Evolutionary conservation across 202 grass and related monocot species (phyloP).

Genomic region (Setaria viridis): DNA sequence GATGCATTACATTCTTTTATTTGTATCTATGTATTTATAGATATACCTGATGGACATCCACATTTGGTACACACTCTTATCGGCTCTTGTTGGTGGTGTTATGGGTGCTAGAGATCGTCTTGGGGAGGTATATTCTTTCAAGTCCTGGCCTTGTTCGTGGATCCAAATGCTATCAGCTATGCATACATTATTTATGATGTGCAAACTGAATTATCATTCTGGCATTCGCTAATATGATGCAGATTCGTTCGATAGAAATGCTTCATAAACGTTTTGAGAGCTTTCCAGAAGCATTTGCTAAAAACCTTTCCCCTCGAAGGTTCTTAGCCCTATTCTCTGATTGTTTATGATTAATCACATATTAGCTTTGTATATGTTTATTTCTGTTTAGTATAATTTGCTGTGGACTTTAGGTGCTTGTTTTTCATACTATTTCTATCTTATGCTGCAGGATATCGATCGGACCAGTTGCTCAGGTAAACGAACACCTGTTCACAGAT

Average conservation of each 20-base stretch:
- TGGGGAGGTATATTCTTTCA: slow-evolving; percentile 71
- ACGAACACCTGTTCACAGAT: slow-evolving; percentile 12
- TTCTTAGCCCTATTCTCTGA: slow-evolving; percentile 27
- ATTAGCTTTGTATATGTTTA: slow-evolving; percentile 7
- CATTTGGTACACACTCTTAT: slow-evolving; percentile 92
- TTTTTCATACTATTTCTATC: slow-evolving; percentile 40
- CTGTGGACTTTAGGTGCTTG: neutral
- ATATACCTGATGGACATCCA: slow-evolving; percentile 98
- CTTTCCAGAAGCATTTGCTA: slow-evolving; percentile 94
- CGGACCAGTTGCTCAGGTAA: slow-evolving; percentile 75
- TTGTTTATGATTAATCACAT: neutral
- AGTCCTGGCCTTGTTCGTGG: neutral
- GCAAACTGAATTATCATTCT: slow-evolving; percentile 25
- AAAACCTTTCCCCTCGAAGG: slow-evolving; percentile 68
- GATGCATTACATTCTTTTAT: slow-evolving; percentile 17
- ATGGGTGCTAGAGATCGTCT: slow-evolving; percentile 87
- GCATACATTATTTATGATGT: slow-evolving; percentile 28
- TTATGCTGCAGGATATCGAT: slow-evolving; percentile 53
- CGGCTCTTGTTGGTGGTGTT: slow-evolving; percentile 91
- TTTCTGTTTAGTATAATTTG: slow-evolving; percentile 25
- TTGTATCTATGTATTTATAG: slow-evolving; percentile 55
- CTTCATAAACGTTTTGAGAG: slow-evolving; percentile 99
- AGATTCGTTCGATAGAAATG: slow-evolving; percentile 98
- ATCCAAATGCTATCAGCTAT: slow-evolving; percentile 27
- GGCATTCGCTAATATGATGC: slow-evolving; percentile 44